Conservation (phyloP, 2,329 filamentous ascomycete species). For the Elsinoe australis region DNA sequence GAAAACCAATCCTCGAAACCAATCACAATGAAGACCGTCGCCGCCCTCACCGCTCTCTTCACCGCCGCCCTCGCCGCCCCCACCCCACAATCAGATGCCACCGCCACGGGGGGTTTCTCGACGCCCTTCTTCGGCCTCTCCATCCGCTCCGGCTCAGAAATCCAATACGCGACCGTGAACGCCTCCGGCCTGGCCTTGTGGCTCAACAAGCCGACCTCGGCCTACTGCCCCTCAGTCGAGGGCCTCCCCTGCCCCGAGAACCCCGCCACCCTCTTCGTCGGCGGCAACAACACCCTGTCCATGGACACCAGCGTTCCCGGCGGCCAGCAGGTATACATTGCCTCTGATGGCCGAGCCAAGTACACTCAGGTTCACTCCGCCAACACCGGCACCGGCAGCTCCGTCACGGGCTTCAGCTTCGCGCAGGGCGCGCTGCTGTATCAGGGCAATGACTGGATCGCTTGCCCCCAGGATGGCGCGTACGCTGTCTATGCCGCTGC, state of each 20-base stretch:
- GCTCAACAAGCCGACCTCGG: slow-evolving; percentile 11
- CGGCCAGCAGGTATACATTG: slow-evolving; percentile 20
- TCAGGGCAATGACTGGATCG: slow-evolving; percentile 18
- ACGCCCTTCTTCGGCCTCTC: slow-evolving; percentile 22
- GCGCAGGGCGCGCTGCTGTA: slow-evolving; percentile 17
- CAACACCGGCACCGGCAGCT: slow-evolving; percentile 7
- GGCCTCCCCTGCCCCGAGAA: slow-evolving; percentile 17
- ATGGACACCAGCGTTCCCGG: slow-evolving; percentile 18
- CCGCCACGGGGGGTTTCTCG: slow-evolving; percentile 9
- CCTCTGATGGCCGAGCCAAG: slow-evolving; percentile 6
- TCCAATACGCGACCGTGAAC: slow-evolving; percentile 22
- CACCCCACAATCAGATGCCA: slow-evolving; percentile 17
- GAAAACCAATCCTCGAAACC: background rate
- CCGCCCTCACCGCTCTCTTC: slow-evolving; percentile 9
- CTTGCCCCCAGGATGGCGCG: slow-evolving; percentile 15
- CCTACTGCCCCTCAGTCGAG: slow-evolving; percentile 14
- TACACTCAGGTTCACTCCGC: slow-evolving; percentile 18
- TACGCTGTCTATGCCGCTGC: slow-evolving; percentile 17
- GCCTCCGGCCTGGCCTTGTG: slow-evolving; percentile 16
- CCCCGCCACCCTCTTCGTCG: slow-evolving; percentile 19
- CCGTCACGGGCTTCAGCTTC: slow-evolving; percentile 16
- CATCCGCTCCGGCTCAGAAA: slow-evolving; percentile 21
- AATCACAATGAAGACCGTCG: slow-evolving; percentile 1
- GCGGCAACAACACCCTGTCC: slow-evolving; percentile 19
- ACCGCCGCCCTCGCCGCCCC: slow-evolving; percentile 10